phyloP scores from a whole-genome alignment of 805 yeast genomes.

The Teunomyces stri region DNA sequence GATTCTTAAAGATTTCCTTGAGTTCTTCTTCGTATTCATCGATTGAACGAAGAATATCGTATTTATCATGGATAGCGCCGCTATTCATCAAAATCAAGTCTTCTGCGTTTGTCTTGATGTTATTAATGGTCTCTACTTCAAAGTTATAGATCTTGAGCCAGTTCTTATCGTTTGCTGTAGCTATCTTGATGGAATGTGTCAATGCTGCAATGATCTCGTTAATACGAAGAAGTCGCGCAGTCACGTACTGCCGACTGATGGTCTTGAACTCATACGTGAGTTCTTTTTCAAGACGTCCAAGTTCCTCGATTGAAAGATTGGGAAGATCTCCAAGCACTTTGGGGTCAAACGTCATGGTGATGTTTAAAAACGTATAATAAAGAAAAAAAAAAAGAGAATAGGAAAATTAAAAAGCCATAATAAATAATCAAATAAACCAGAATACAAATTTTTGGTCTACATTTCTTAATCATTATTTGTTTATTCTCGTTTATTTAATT shows the following conservation, averaged over 20 bases:
- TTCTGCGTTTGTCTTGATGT: slow-evolving; percentile 32
- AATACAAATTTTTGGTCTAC: neutral
- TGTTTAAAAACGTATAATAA: neutral
- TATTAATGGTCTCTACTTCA: slow-evolving; percentile 34
- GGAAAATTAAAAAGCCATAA: neutral
- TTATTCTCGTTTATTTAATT: neutral
- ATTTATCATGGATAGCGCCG: slow-evolving; percentile 9
- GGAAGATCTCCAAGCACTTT: slow-evolving; percentile 1
- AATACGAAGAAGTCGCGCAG: slow-evolving; percentile 28
- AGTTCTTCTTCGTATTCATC: slow-evolving; percentile 34
- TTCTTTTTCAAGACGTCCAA: slow-evolving; percentile 1
- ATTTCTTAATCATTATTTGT: neutral
- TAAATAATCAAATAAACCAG: too few species aligned
- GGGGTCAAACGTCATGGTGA: slow-evolving; percentile 4
- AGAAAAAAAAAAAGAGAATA: neutral
- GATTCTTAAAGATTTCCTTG: slow-evolving; percentile 23
- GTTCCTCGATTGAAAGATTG: slow-evolving; percentile 1
- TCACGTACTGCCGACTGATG: slow-evolving; percentile 23
- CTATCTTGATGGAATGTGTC: slow-evolving; percentile 22
- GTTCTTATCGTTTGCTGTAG: slow-evolving; percentile 27
- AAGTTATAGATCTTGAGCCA: slow-evolving; percentile 33
- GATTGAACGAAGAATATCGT: slow-evolving; percentile 15
- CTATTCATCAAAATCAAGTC: slow-evolving; percentile 18
- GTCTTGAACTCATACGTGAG: slow-evolving; percentile 20
- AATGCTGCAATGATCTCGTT: slow-evolving; percentile 23